These are phyloP conservation scores for Penicillium vulpinum DNA, from an alignment of 2,329 filamentous ascomycete genomes.

Conservation along the genomic window DNA sequence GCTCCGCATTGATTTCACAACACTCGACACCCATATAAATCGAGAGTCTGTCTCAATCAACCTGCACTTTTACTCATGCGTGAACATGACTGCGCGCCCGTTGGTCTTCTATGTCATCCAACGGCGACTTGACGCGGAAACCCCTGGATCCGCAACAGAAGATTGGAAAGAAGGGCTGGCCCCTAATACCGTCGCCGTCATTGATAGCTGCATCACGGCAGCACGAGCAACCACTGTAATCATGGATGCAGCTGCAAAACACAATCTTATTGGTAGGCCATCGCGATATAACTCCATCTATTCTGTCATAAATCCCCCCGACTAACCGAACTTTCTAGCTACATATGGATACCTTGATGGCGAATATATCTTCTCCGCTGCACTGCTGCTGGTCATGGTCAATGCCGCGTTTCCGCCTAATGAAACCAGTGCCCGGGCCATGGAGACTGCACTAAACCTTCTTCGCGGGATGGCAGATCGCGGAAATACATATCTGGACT, in stretches of 20 bases:
- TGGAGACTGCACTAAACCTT: slow-evolving; percentile 50
- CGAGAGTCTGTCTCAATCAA: slow-evolving; percentile 55
- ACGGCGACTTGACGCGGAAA: slow-evolving; percentile 44
- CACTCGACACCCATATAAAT: slow-evolving; percentile 43
- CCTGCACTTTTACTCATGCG: slow-evolving; percentile 58
- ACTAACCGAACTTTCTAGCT: slow-evolving; percentile 31
- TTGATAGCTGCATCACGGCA: slow-evolving; percentile 55
- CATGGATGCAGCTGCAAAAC: slow-evolving; percentile 51
- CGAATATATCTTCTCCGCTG: slow-evolving; percentile 57
- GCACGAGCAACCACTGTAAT: slow-evolving; percentile 52
- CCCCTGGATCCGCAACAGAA: slow-evolving; percentile 34
- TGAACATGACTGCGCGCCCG: slow-evolving; percentile 59
- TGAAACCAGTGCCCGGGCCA: slow-evolving; percentile 44
- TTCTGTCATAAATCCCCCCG: neutral
- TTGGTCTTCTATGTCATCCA: slow-evolving; percentile 57
- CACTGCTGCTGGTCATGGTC: slow-evolving; percentile 57
- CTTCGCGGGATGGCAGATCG: slow-evolving; percentile 54
- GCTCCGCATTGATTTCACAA: slow-evolving; percentile 52
- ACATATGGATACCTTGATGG: slow-evolving; percentile 61
- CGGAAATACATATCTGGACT: slow-evolving; percentile 53
- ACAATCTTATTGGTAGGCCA: slow-evolving; percentile 52
- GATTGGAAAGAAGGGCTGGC: slow-evolving; percentile 53
- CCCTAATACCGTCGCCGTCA: slow-evolving; percentile 51
- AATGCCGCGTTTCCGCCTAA: slow-evolving; percentile 54
- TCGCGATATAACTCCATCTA: neutral